Evolutionary conservation across 2,329 filamentous ascomycete genomes (phyloP).

Genomic region (Sclerotinia minor): DNA sequence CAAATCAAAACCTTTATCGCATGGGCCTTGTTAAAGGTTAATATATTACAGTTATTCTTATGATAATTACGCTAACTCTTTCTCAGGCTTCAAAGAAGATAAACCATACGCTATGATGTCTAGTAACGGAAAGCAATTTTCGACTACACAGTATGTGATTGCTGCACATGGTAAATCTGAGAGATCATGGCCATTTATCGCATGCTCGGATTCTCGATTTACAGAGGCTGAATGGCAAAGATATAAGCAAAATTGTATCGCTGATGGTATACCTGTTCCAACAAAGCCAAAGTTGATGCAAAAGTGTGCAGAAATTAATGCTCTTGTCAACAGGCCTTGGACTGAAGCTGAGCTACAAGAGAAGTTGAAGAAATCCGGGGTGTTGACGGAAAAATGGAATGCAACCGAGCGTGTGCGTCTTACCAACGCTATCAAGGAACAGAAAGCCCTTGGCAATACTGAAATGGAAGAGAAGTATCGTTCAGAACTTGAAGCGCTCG

Average conservation of each 20-base stretch:
- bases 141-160: slow-evolving; percentile 81
- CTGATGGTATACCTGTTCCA: slow-evolving; percentile 71
- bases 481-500: slow-evolving; percentile 61
- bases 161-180: slow-evolving; percentile 81
- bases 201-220: slow-evolving; percentile 81
- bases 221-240: slow-evolving; percentile 83
- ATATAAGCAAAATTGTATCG: slow-evolving; percentile 72
- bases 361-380: slow-evolving; percentile 71
- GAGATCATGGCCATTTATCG: slow-evolving; percentile 85
- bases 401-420: slow-evolving; percentile 68
- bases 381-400: slow-evolving; percentile 65
- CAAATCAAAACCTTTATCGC: slow-evolving; percentile 76
- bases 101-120: slow-evolving; percentile 81
- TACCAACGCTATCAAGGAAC: slow-evolving; percentile 64
- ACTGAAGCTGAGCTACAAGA: slow-evolving; percentile 79
- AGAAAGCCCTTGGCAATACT: slow-evolving; percentile 63
- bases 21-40: slow-evolving; percentile 85
- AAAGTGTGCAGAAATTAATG: slow-evolving; percentile 81
- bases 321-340: slow-evolving; percentile 75
- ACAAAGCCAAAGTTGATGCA: slow-evolving; percentile 66
- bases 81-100: slow-evolving; percentile 70
- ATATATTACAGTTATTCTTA: slow-evolving; percentile 24
- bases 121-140: slow-evolving; percentile 70
- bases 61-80: slow-evolving; percentile 36
- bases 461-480: slow-evolving; percentile 56